A percentile compares a stretch with the other conserved stretches of the same genome.
Conservation (phyloP, 305 asterid species). For the Salvia sclarea region DNA sequence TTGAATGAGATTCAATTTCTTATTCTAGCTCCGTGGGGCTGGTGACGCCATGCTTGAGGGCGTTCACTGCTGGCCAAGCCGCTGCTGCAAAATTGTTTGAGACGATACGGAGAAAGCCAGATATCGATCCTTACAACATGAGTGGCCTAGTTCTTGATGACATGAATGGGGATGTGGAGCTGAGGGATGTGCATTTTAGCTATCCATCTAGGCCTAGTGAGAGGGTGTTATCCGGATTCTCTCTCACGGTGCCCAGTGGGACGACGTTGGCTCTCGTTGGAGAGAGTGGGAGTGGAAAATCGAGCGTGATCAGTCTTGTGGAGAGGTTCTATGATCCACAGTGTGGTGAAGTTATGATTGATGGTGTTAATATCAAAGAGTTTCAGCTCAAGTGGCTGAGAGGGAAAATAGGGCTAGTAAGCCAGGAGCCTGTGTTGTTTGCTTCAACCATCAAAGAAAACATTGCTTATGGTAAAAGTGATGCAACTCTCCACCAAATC, state of each 20-base stretch:
- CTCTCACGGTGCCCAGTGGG: constrained; percentile 50
- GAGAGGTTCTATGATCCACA: constrained; percentile 80
- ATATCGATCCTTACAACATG: constrained; percentile 49
- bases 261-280: constrained; percentile 69
- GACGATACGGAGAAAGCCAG: constrained; percentile 53
- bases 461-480: constrained; percentile 61
- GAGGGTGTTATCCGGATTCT: constrained; percentile 45
- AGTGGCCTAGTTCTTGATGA: constrained; percentile 42
- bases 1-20: not conserved
- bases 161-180: constrained; percentile 50
- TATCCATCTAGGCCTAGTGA: constrained; percentile 66
- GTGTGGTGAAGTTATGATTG: constrained; percentile 61
- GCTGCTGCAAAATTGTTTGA: constrained; percentile 54
- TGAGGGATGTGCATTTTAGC: constrained; percentile 53
- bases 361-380: constrained; percentile 60
- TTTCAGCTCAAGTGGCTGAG: constrained; percentile 65
- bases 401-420: constrained; percentile 63
- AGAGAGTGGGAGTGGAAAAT: constrained; percentile 76
- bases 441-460: constrained; percentile 54
- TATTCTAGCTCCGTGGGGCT: constrained; percentile 58
- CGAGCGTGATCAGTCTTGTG: constrained; percentile 55
- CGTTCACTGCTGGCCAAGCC: constrained; percentile 60
- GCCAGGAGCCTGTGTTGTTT: constrained; percentile 72
- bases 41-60: constrained; percentile 58
- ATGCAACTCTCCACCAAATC: constrained; percentile 50